Evolutionary conservation across 2,329 filamentous ascomycete genomes (phyloP), one percentile per base, ranked within the genome.

Genomic region (Xylaria sp.): DNA sequence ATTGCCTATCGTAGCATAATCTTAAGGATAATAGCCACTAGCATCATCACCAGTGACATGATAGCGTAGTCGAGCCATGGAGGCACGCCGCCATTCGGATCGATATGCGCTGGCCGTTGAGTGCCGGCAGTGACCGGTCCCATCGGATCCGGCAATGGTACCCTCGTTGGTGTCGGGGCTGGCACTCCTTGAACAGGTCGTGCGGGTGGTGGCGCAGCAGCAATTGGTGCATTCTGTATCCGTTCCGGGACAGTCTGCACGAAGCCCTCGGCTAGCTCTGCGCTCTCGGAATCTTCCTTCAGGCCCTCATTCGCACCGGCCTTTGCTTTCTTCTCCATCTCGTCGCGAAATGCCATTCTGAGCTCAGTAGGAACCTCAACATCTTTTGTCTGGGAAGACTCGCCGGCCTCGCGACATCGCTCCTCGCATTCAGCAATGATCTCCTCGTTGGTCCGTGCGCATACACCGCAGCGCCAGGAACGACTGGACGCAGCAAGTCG

Each of bases 21-120:
- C 70, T 85, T 88, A 58, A 86, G 62, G 21, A 97, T 79, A 80
- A 96, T 85, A 21, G 91, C 85, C 3, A 88, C 79, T 19, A 97
- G 78, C 25, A 90, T 80, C 13, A 91, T 82, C 0, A 91, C 80
- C 17, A 97, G 77, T 6, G 86, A 89, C 21, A 89, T 86, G 67
- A 97, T 97, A 37, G 89, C 85, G 65, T 91, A 86, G 75, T 97
- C 93, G 17, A 97, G 81, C 90, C 92, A 96, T 11, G 87, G 78
- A 1, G 88, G 85, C 15, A 91, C 84, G 2, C 80, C 85, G 27
- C 85, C 81, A 54, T 81, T 74, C 60, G 74, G 71, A 68, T 75
- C 60, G 17, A 67, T 44, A 4, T 29, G 66, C 63, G 49, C 69
- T 38, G 47, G 54, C 6, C 58, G 62, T 31, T 60, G 57, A 57